A percentile compares a stretch with the other conserved stretches of the same genome.
phyloP scores from a whole-genome alignment of 192 early-diverging fungal genomes.

The Coemansia sp. region DNA sequence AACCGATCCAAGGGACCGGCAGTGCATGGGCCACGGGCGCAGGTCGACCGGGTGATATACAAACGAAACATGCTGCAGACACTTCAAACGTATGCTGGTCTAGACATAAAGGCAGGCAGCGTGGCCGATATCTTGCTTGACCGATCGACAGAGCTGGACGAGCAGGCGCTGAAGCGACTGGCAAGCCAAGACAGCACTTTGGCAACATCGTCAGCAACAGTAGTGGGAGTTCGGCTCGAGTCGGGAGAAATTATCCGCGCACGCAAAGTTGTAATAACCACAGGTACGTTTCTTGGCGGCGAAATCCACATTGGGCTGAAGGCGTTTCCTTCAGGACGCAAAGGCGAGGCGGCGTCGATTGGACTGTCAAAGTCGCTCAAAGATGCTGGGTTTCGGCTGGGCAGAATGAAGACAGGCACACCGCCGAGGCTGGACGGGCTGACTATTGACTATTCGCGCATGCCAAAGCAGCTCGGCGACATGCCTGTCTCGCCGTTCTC shows the following conservation, averaged over 20 bases:
- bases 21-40: constrained; percentile 79
- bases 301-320: constrained; percentile 79
- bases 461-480: constrained; percentile 68
- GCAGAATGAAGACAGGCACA: constrained; percentile 84
- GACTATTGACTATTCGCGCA: constrained; percentile 70
- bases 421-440: constrained; percentile 73
- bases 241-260: constrained; percentile 65
- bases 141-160: constrained; percentile 30
- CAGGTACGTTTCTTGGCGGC: constrained; percentile 73
- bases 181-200: constrained; percentile 38
- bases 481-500: constrained; percentile 73
- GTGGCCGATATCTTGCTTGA: constrained; percentile 72
- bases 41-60: constrained; percentile 78
- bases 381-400: constrained; percentile 72
- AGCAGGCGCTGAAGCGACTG: constrained; percentile 12
- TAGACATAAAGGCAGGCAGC: constrained; percentile 66
- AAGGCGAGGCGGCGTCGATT: constrained; percentile 69
- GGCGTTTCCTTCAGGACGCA: constrained; percentile 70
- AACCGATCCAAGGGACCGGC: constrained; percentile 82
- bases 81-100: constrained; percentile 64
- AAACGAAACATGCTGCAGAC: constrained; percentile 69
- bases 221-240: constrained; percentile 62
- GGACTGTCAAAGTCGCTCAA: constrained; percentile 74
- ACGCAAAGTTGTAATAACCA: constrained; percentile 74
- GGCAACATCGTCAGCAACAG: constrained; percentile 4